Base-by-base conservation (phyloP, 129 eudicot genomes). In the Erigeron canadensis region DNA sequence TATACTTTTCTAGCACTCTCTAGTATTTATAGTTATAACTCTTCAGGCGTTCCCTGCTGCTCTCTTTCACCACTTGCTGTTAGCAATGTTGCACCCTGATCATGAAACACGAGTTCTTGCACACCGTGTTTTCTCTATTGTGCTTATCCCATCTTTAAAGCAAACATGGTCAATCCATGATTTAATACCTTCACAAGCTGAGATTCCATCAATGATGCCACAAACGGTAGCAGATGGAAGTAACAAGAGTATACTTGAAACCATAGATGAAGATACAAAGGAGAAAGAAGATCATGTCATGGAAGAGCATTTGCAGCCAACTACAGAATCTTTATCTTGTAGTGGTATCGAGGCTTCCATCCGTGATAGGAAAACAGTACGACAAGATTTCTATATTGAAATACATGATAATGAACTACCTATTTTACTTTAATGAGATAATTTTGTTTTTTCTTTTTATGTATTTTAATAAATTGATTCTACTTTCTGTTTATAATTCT, bases 1-100 rank as follows among this genome's bases (percentile, higher is more conserved):
- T 13, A 5, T n/a, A 50, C 50, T 44, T 39, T 41, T 17, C 53
- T 66, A 1, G 34, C 13, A 48, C 60, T 67, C 34, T 67, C 68
- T 80, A 59, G 73, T 56, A 28, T 5, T 34, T 56, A 40, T 38
- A 59, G 55, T 67, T 39, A 44, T 57, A 63, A 48, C 71, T 73
- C 23, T 71, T 53, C 87, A 90, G 96, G 86, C 86, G 3, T 90
- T 87, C 79, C 96, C 95, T 11, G 96, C 87, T 79, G 89, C 85
- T 67, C 86, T 90, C 13, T 90, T 90, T 79, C 96, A 87, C 81
- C 96, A 90, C 68, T 79, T 90, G 75, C 86, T 87, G 21, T 63
- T 90, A 62, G 95, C 89, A 71, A 90, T 90, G 95, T 86, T 86
- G 19, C 96, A 90, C 74, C 87, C 91, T 23, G 91, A 90, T 78